These are phyloP conservation scores for Asclepias syriaca DNA, from an alignment of 257 asterid genomes.

Conservation along the genomic window DNA sequence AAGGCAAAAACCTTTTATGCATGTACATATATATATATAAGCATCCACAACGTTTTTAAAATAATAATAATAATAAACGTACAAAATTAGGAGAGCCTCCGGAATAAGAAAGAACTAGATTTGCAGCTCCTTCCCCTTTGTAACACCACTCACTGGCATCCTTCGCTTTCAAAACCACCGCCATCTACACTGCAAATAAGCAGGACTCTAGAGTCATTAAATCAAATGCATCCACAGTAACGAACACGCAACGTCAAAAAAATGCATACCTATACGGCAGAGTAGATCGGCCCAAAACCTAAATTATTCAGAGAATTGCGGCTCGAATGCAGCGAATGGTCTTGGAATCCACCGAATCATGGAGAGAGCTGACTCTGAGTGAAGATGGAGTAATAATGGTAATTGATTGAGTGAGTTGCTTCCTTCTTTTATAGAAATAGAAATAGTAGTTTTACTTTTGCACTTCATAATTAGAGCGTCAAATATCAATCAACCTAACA, in stretches of 20 bases:
- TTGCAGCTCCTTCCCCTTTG: slow-evolving; percentile 93
- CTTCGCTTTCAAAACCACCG: slow-evolving; percentile 48
- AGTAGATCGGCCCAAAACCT: not conserved
- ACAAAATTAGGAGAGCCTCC: slow-evolving; percentile 73
- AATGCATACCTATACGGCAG: not conserved
- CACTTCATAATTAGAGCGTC: no score
- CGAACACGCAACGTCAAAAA: not conserved
- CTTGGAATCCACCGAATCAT: not conserved
- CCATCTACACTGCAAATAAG: slow-evolving; percentile 43
- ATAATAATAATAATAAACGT: slow-evolving; percentile 7
- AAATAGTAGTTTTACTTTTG: no score
- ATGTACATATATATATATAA: no score
- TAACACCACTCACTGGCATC: slow-evolving; percentile 83
- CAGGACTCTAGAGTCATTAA: not conserved
- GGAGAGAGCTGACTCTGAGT: no score
- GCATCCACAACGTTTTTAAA: not conserved
- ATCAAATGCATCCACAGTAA: not conserved
- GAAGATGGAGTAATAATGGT: no score
- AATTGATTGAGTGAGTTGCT: no score
- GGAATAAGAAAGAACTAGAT: slow-evolving; percentile 74
- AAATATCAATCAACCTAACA: no score
- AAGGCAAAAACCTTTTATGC: not conserved
- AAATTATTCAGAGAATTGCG: not conserved
- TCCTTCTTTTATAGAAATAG: not conserved
- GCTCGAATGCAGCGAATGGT: not conserved